These are phyloP conservation scores for Ophiostoma sp. DNA, from an alignment of 2,329 filamentous ascomycete species.

Conservation along the genomic window DNA sequence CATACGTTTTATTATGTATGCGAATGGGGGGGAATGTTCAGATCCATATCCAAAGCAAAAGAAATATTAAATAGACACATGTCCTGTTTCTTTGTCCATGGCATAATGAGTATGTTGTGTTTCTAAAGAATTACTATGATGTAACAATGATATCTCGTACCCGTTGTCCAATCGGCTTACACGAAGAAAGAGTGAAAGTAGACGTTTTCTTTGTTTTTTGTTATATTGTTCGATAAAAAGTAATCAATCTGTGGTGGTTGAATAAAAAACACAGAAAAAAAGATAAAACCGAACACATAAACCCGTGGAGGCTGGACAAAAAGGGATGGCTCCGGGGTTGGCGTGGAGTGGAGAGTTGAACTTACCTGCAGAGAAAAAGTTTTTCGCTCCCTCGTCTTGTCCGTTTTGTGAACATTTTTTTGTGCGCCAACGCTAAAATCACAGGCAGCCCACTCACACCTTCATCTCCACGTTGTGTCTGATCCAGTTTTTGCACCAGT, in stretches of 20 bases:
- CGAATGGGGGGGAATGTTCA: too few species aligned
- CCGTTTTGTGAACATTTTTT: background rate
- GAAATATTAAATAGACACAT: background rate
- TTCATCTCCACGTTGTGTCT: background rate
- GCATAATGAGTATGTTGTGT: too few species aligned
- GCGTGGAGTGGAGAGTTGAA: slow-evolving; percentile 8
- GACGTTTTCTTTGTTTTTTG: background rate
- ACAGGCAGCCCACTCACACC: background rate
- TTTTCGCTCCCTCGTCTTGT: background rate
- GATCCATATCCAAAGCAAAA: too few species aligned
- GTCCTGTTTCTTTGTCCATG: background rate
- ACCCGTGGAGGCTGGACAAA: background rate
- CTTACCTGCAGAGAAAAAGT: background rate
- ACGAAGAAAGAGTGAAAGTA: too few species aligned
- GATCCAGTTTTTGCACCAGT: background rate
- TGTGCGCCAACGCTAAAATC: background rate
- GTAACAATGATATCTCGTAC: background rate
- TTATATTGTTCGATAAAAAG: background rate
- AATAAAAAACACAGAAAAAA: background rate
- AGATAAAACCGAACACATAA: background rate
- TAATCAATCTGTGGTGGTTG: background rate
- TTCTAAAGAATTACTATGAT: background rate
- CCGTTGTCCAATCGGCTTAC: background rate
- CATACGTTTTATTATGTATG: too few species aligned
- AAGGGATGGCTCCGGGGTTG: slow-evolving; percentile 7